Conservation (phyloP, 1,284 basidiomycete genomes). For the Porodaedalea pini region DNA sequence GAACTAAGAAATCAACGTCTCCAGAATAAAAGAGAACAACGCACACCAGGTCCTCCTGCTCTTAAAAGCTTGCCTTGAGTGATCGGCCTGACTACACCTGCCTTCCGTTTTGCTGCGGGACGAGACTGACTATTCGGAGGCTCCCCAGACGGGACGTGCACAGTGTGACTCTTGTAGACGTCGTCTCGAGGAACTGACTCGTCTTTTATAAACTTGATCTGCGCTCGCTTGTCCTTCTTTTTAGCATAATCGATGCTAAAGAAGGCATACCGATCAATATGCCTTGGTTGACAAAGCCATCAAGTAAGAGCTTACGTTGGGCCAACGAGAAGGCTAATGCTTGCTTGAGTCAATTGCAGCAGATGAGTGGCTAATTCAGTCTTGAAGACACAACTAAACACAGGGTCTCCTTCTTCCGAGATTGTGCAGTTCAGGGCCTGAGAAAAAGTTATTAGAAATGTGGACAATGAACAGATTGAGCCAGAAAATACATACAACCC, state of each 20-base stretch:
- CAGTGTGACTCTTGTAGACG: constrained; percentile 90
- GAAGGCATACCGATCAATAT: neutral
- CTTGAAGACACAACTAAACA: constrained; percentile 93
- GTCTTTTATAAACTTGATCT: constrained; percentile 88
- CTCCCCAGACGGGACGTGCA: constrained; percentile 88
- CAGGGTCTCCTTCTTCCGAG: constrained; percentile 92
- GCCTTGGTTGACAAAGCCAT: neutral
- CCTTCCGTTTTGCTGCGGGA: constrained; percentile 84
- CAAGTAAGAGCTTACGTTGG: constrained; percentile 57
- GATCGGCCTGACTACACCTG: constrained; percentile 79
- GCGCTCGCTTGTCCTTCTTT: constrained; percentile 94
- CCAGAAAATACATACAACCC: constrained; percentile 60
- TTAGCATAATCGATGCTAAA: constrained; percentile 83
- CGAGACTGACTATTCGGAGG: constrained; percentile 76
- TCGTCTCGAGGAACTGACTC: constrained; percentile 82
- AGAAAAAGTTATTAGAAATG: neutral
- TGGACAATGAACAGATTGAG: neutral
- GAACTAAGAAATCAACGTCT: neutral
- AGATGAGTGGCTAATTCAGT: constrained; percentile 89
- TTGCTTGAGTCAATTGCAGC: constrained; percentile 77
- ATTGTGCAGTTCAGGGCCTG: constrained; percentile 71
- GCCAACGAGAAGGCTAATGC: constrained; percentile 70
- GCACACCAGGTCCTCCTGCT: constrained; percentile 69
- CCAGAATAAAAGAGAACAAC: constrained; percentile 24
- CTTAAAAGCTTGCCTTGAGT: constrained; percentile 80